These are phyloP conservation scores for Pistacia integerrima DNA, from an alignment of 345 rosid species.

Conservation along the genomic window DNA sequence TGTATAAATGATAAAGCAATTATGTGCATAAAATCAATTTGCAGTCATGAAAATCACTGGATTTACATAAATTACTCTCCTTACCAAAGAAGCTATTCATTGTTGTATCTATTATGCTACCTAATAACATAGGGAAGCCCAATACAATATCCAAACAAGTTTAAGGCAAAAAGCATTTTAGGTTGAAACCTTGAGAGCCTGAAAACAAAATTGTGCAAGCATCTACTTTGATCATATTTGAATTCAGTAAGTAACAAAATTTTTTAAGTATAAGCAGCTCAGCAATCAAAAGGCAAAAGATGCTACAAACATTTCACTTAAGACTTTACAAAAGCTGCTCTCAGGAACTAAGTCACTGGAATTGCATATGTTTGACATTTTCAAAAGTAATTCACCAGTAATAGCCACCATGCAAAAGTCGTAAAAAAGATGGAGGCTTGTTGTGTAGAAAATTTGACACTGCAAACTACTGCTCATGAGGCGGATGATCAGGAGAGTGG, in stretches of 20 bases:
- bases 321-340: background rate
- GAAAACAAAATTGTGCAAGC: background rate
- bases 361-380: background rate
- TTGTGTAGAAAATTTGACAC: background rate
- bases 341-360: background rate
- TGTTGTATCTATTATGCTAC: too few relatives aligned
- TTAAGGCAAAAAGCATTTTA: too few relatives aligned
- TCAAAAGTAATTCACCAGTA: background rate
- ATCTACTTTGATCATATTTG: background rate
- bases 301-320: conserved; percentile 6
- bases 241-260: background rate
- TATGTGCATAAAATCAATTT: background rate
- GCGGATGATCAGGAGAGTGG: background rate
- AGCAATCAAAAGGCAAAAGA: background rate
- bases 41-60: background rate
- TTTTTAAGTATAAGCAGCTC: background rate
- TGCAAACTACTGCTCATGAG: conserved; percentile 14
- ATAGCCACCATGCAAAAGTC: background rate
- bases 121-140: too few relatives aligned
- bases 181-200: background rate
- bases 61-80: too few relatives aligned
- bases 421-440: background rate
- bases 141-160: too few relatives aligned
- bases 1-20: background rate
- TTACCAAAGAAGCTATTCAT: too few relatives aligned